A percentile compares a stretch with the other conserved stretches of the same genome.
These are phyloP conservation scores for Acacia confusa DNA, from an alignment of 306 rosid species.

Conservation along the genomic window DNA sequence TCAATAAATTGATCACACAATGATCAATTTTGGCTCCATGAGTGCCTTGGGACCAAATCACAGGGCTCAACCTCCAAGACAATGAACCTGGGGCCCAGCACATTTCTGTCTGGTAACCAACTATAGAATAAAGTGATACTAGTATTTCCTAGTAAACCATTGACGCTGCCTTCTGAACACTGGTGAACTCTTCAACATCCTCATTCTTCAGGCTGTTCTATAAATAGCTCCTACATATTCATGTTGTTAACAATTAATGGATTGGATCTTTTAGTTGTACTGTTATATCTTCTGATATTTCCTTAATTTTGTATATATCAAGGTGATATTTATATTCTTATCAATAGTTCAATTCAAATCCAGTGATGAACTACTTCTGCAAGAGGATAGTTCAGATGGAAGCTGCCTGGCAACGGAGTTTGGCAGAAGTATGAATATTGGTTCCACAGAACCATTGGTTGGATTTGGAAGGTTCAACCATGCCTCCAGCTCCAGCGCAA, in stretches of 20 bases:
- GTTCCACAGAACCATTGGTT: conserved; percentile 59
- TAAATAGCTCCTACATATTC: neutral
- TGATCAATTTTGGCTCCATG: neutral
- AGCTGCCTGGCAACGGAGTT: conserved; percentile 57
- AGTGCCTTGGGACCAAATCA: neutral
- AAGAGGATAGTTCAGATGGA: conserved; percentile 79
- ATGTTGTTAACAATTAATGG: neutral
- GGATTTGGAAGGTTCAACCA: conserved; percentile 68
- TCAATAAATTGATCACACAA: neutral
- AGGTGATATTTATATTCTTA: conserved; percentile 32
- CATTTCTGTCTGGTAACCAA: neutral
- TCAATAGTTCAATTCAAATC: conserved; percentile 36
- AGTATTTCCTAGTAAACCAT: neutral
- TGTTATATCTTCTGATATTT: neutral
- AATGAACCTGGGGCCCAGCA: neutral
- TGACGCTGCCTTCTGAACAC: neutral
- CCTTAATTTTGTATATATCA: conserved; percentile 11
- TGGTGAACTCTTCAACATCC: neutral
- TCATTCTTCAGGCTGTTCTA: neutral
- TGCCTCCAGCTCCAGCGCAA: conserved; percentile 50
- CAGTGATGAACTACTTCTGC: conserved; percentile 97
- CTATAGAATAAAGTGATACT: neutral
- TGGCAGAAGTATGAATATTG: conserved; percentile 66
- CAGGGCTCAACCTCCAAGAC: neutral
- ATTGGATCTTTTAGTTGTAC: neutral